A percentile compares a stretch with the other conserved stretches of the same genome.
These are phyloP conservation scores for Buddleja alternifolia DNA, from an alignment of 257 asterid species.

Conservation along the genomic window DNA sequence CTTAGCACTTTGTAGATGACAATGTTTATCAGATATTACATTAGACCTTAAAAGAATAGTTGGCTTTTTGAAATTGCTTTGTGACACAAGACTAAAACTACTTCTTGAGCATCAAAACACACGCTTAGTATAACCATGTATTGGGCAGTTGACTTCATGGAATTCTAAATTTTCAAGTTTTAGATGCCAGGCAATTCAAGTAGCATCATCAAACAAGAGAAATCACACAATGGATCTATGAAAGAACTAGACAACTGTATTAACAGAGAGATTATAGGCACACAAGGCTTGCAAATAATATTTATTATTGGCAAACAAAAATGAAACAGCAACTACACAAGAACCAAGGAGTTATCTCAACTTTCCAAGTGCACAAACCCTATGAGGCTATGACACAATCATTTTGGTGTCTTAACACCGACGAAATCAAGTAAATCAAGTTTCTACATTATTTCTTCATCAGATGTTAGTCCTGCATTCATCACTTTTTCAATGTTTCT, in stretches of 20 bases:
- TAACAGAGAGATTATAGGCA: not conserved
- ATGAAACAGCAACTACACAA: not conserved
- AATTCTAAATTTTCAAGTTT: not conserved
- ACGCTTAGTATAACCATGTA: not conserved
- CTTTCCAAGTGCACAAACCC: not conserved
- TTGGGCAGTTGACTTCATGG: not conserved
- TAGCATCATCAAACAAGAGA: not conserved
- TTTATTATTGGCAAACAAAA: not conserved
- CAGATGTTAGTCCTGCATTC: not conserved
- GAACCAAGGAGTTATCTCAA: not conserved
- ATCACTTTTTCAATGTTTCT: not conserved
- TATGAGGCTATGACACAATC: not conserved
- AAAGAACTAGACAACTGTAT: not conserved
- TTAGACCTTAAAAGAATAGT: not conserved
- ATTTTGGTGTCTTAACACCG: not conserved
- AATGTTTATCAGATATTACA: not conserved
- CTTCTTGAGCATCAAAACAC: not conserved
- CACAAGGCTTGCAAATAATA: not conserved
- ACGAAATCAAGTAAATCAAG: not conserved
- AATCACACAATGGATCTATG: not conserved
- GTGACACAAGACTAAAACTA: not conserved
- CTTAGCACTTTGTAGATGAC: not conserved
- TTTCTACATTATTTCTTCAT: not conserved
- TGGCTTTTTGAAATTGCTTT: not conserved
- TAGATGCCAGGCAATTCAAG: not conserved